Evolutionary conservation across 73 alveolate genomes (phyloP).

Genomic region (Paraurostyla sp.): DNA sequence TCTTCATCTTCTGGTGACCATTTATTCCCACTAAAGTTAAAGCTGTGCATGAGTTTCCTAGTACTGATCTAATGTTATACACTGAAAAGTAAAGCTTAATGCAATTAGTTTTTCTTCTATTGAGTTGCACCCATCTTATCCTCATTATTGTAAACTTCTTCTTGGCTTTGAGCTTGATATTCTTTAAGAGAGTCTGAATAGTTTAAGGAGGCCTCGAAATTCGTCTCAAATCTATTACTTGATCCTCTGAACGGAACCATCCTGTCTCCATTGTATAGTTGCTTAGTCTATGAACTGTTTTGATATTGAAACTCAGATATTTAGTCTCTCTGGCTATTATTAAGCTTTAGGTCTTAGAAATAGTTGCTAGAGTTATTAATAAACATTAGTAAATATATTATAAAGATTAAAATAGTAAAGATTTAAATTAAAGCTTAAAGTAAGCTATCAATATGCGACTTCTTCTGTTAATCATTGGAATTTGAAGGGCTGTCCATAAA

Average conservation of each 20-base stretch:
- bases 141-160: too few relatives aligned
- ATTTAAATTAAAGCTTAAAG: too few relatives aligned
- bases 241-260: constrained; percentile 22
- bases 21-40: background rate
- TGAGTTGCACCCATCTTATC: constrained; percentile 5
- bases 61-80: background rate
- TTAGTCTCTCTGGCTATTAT: too few relatives aligned
- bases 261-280: constrained; percentile 41
- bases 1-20: constrained; percentile 55
- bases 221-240: background rate
- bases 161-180: background rate
- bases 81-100: background rate
- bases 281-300: too few relatives aligned
- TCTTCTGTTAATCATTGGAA: too few relatives aligned
- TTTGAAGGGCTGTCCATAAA: too few relatives aligned
- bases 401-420: too few relatives aligned
- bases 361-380: too few relatives aligned
- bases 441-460: too few relatives aligned
- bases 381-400: too few relatives aligned
- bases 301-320: too few relatives aligned
- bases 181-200: background rate
- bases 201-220: background rate
- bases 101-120: background rate
- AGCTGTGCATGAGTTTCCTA: background rate
- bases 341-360: background rate